These are phyloP conservation scores for Cercospora nicotianae DNA, from an alignment of 2,329 filamentous ascomycete species.

Conservation along the genomic window DNA sequence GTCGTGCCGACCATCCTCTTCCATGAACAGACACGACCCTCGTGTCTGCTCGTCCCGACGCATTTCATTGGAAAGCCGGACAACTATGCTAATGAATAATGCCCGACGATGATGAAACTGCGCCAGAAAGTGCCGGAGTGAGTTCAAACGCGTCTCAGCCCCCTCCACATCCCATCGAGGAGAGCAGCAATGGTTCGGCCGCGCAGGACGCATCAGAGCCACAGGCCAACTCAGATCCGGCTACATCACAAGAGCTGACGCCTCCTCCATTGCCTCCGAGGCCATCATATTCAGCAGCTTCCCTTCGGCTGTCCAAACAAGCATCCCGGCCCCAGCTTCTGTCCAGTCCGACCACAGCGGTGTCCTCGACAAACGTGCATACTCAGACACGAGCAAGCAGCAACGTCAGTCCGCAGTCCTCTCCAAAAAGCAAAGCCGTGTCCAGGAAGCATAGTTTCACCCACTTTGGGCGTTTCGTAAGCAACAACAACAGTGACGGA, in stretches of 20 bases:
- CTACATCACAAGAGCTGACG: conserved; percentile 36
- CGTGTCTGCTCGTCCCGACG: neutral
- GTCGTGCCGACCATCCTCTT: neutral
- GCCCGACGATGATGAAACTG: conserved; percentile 20
- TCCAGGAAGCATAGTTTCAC: conserved; percentile 44
- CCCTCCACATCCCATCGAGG: neutral
- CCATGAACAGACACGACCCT: neutral
- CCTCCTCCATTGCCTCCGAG: conserved; percentile 43
- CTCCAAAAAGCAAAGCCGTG: conserved; percentile 36
- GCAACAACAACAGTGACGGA: conserved; percentile 53
- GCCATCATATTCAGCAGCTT: conserved; percentile 30
- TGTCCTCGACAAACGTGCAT: conserved; percentile 79
- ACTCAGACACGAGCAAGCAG: conserved; percentile 69
- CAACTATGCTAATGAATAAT: conserved; percentile 21
- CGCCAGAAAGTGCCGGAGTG: conserved; percentile 9
- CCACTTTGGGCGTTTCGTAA: conserved; percentile 45
- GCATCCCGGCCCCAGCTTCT: conserved; percentile 45
- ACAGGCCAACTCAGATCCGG: neutral
- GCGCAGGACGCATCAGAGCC: neutral
- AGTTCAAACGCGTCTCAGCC: neutral
- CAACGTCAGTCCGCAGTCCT: conserved; percentile 27
- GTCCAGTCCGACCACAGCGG: conserved; percentile 76
- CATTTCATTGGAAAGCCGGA: neutral
- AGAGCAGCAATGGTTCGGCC: neutral
- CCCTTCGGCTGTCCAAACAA: conserved; percentile 39